Percentiles rank a stretch among this genome's conserved stretches.
Conservation (phyloP, 768 basidiomycete genomes). For the Daedaleopsis nitida region DNA sequence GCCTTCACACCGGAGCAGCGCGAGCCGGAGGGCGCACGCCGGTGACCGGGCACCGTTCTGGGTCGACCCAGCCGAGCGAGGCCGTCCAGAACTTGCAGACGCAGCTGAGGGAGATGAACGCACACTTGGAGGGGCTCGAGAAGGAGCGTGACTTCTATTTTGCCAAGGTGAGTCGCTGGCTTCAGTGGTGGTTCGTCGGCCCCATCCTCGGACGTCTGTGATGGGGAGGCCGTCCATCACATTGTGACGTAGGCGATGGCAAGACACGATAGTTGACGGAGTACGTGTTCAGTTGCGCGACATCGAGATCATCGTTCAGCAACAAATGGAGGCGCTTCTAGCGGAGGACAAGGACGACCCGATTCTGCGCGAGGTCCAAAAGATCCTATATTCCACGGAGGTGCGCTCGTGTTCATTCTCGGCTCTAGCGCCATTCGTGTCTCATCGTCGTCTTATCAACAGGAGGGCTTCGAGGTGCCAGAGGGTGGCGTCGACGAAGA, state of each 20-base stretch:
- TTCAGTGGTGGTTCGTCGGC: too few species aligned
- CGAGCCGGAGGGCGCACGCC: slow-evolving; percentile 76
- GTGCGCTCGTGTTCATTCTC: slow-evolving; percentile 42
- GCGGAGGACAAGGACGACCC: slow-evolving; percentile 56
- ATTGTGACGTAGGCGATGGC: too few species aligned
- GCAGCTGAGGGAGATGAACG: slow-evolving; percentile 81
- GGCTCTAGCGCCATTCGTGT: slow-evolving; percentile 11
- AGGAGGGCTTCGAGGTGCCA: slow-evolving; percentile 96
- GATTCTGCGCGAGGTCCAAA: slow-evolving; percentile 78
- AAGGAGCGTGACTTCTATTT: slow-evolving; percentile 99
- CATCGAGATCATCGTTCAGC: slow-evolving; percentile 92
- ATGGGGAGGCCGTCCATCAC: neutral
- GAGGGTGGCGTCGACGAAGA: slow-evolving; percentile 74
- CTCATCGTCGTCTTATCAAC: slow-evolving; percentile 2
- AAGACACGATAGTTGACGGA: slow-evolving; percentile 6
- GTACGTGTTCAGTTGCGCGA: slow-evolving; percentile 75
- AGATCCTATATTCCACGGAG: slow-evolving; percentile 94
- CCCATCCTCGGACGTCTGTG: neutral
- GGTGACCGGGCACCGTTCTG: slow-evolving; percentile 65
- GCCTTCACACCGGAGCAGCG: slow-evolving; percentile 35
- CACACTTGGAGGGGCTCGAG: slow-evolving; percentile 87
- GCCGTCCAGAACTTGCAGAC: slow-evolving; percentile 66
- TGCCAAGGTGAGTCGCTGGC: slow-evolving; percentile 68
- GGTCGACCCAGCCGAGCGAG: slow-evolving; percentile 67
- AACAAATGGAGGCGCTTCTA: slow-evolving; percentile 67